These are phyloP conservation scores for Bimuria novae-zelandiae DNA, from an alignment of 2,329 filamentous ascomycete genomes.

Conservation along the genomic window DNA sequence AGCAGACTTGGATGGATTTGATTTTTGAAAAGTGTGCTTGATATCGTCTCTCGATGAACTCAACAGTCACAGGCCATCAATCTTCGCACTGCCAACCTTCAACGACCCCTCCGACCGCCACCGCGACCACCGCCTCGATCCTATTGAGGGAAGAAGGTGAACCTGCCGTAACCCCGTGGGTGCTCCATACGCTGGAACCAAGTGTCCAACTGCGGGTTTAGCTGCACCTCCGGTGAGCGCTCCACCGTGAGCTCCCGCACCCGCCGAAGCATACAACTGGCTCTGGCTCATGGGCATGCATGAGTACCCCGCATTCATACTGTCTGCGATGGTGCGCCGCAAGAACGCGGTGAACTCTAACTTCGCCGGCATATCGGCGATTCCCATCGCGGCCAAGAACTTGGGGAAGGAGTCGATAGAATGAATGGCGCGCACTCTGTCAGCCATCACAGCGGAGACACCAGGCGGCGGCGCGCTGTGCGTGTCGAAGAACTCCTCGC, in stretches of 20 bases:
- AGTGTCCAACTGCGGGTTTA: conserved; percentile 13
- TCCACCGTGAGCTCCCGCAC: conserved; percentile 25
- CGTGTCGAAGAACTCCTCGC: conserved; percentile 53
- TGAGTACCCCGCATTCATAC: conserved; percentile 30
- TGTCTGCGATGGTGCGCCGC: conserved; percentile 28
- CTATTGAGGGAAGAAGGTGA: conserved; percentile 32
- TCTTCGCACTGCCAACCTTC: too few species aligned
- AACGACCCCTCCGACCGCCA: too few species aligned
- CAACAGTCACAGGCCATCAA: too few species aligned
- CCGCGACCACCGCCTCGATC: too few species aligned
- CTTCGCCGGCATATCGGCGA: conserved; percentile 30
- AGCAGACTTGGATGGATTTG: too few species aligned
- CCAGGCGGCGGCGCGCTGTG: conserved; percentile 54
- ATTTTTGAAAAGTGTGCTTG: too few species aligned
- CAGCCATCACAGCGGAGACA: conserved; percentile 47
- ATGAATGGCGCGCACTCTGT: conserved; percentile 45
- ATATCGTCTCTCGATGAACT: too few species aligned
- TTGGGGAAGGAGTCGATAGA: conserved; percentile 47
- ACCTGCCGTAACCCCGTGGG: conserved; percentile 18
- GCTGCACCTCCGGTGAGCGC: conserved; percentile 14
- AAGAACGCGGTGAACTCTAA: conserved; percentile 28
- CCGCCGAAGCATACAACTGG: conserved; percentile 29
- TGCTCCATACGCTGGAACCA: conserved; percentile 23
- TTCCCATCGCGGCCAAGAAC: conserved; percentile 53
- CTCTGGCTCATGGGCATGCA: conserved; percentile 28